Base-by-base conservation (phyloP, 257 asterid species). In the Linaria vulgaris region DNA sequence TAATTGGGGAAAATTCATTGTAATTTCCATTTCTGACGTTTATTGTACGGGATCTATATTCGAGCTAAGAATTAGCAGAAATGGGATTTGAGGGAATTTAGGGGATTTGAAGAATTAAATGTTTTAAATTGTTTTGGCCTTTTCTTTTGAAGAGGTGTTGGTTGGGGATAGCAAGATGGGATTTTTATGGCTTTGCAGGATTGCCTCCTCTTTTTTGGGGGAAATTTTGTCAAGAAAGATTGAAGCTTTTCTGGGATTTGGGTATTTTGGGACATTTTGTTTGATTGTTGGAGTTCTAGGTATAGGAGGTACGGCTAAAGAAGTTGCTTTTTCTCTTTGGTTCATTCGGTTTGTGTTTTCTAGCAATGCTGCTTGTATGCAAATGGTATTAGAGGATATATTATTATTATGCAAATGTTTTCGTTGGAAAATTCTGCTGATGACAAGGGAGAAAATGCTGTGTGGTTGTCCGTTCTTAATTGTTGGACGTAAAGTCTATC, bases 131-230 rank as follows among this genome's bases (percentile, higher is more conserved):
- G 34, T 27, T 3, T 27, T 27, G n/a, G n/a, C 6, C 34, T 27
- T 27, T 2, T 27, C 34, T 27, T 3, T 27, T 27, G 34, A 27
- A 2, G 34, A 27, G n/a, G n/a, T n/a, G n/a, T n/a, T n/a, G n/a
- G n/a, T n/a, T n/a, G n/a, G 24, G 30, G 38, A 31, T 19, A 61
- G 49, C 46, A 24, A 41, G 31, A 10, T 3, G 30, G 47, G 46
- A 70, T 56, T 9, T 54, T 55, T 68, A 48, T 12, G 62, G 12
- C 17, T 57, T 64, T 25, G 34, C 66, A 64, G 21, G 9, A 10
- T 9, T 17, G 37, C 21, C 16, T 27, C n/a, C 5, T 7, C 3
- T 4, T 9, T 12, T 45, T 10, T 4, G 25, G 25, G 52, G 3
- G 3, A 3, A 6, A 39, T 50, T 16, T 61, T 52, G 59, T 45